Evolutionary conservation across 805 yeast species (phyloP).

Genomic region (Cyberlindnera sargentensis): DNA sequence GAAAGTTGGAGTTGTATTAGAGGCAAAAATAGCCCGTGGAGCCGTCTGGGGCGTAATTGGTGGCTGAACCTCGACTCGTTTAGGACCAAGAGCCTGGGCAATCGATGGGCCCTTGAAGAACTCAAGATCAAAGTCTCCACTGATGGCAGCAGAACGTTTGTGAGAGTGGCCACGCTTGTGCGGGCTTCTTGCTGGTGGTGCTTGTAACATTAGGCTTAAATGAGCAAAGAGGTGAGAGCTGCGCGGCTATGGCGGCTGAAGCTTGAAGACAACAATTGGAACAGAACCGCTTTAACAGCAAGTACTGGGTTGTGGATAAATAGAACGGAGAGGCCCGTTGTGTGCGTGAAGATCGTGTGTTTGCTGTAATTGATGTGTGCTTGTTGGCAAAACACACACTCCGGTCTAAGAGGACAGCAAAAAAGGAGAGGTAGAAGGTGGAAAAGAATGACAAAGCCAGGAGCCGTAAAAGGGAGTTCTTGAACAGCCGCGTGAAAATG

Average conservation of each 20-base stretch:
- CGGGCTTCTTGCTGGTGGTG: slow-evolving; percentile 17
- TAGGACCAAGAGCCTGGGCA: background rate
- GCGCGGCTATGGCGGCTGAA: background rate
- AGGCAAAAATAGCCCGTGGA: background rate
- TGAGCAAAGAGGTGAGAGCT: background rate
- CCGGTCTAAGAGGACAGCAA: too few relatives aligned
- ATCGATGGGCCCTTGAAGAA: slow-evolving; percentile 15
- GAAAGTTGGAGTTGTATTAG: background rate
- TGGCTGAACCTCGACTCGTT: background rate
- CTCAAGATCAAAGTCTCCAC: slow-evolving; percentile 67
- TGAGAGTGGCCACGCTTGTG: slow-evolving; percentile 62
- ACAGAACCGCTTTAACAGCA: too few relatives aligned
- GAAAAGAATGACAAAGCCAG: background rate
- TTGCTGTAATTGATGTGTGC: too few relatives aligned
- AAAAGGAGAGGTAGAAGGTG: background rate
- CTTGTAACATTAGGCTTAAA: slow-evolving; percentile 9
- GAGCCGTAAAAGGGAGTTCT: background rate
- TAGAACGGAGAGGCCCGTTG: too few relatives aligned
- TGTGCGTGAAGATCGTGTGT: too few relatives aligned
- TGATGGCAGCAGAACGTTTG: slow-evolving; percentile 80
- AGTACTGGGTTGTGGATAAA: background rate
- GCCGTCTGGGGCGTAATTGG: background rate
- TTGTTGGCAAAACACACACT: too few relatives aligned
- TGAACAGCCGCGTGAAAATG: background rate
- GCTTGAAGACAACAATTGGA: too few relatives aligned